phyloP scores from a whole-genome alignment of 169 alveolate species.

The Plasmodium vinckei region DNA sequence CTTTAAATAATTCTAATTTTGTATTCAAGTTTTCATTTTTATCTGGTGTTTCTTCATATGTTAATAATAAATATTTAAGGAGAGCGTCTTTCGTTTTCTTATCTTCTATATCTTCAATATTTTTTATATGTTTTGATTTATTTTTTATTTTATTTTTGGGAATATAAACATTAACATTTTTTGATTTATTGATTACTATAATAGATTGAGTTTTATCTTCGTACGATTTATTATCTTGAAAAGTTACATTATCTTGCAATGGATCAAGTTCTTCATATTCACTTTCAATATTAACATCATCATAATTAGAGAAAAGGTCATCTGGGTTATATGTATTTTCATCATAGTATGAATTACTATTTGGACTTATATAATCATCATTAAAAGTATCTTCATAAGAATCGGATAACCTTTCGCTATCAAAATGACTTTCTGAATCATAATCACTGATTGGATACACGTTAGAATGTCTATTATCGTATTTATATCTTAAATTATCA shows the following conservation, averaged over 20 bases:
- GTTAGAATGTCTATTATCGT: too few species aligned
- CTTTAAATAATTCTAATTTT: slow-evolving; percentile 18
- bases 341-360: background rate
- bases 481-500: too few species aligned
- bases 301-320: background rate
- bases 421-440: too few species aligned
- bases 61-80: slow-evolving; percentile 41
- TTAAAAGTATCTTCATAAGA: too few species aligned
- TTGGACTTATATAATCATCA: background rate
- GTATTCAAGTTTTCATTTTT: slow-evolving; percentile 34
- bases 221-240: slow-evolving; percentile 28
- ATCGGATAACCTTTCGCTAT: too few species aligned
- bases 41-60: slow-evolving; percentile 30
- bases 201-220: slow-evolving; percentile 37
- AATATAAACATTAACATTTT: slow-evolving; percentile 37
- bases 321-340: background rate
- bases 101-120: slow-evolving; percentile 1
- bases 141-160: slow-evolving; percentile 6
- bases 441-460: too few species aligned
- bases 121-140: too few species aligned
- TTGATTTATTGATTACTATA: slow-evolving; percentile 34
- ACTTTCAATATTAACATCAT: background rate
- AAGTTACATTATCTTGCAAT: slow-evolving; percentile 7
- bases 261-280: slow-evolving; percentile 4
- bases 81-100: background rate